A percentile compares a stretch with the other conserved stretches of the same genome.
Evolutionary conservation across 2,329 filamentous ascomycete genomes (phyloP).

Genomic region (Thelonectria discophora): DNA sequence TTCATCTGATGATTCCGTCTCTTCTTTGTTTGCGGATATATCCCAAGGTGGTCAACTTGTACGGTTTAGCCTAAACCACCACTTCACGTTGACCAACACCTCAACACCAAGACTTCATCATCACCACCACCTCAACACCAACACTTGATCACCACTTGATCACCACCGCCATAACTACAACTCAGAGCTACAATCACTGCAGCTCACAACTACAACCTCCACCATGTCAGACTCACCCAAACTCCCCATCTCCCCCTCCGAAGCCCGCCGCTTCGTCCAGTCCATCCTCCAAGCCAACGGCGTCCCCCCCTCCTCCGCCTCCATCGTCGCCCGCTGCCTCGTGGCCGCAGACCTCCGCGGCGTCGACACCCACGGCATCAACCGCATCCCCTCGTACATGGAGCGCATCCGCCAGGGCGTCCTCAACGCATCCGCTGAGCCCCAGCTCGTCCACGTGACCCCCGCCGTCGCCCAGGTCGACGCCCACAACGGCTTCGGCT

Average conservation of each 20-base stretch:
- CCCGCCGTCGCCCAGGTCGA: constrained; percentile 75
- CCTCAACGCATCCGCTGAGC: constrained; percentile 68
- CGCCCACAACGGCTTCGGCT: constrained; percentile 78
- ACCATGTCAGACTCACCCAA: too few species aligned
- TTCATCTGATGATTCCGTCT: too few species aligned
- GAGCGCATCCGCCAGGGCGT: constrained; percentile 75
- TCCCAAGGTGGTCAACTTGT: not conserved
- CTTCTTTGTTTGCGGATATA: not conserved
- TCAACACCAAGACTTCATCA: too few species aligned
- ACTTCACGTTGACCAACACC: too few species aligned
- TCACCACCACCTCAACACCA: too few species aligned
- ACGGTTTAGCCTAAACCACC: not conserved
- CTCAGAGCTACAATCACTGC: constrained; percentile 27
- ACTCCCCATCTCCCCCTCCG: constrained; percentile 49
- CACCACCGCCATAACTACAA: constrained; percentile 11
- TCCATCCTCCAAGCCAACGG: constrained; percentile 68
- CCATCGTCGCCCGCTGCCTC: constrained; percentile 72
- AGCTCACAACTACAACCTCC: too few species aligned
- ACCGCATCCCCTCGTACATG: constrained; percentile 81
- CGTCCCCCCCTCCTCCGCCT: constrained; percentile 66
- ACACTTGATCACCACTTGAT: constrained; percentile 12
- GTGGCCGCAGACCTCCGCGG: constrained; percentile 80
- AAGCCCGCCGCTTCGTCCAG: constrained; percentile 59
- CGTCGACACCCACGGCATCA: constrained; percentile 80
- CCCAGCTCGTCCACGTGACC: constrained; percentile 68